Base-by-base conservation (phyloP, 2,329 filamentous ascomycete genomes). In the Pseudocercospora cruenta region DNA sequence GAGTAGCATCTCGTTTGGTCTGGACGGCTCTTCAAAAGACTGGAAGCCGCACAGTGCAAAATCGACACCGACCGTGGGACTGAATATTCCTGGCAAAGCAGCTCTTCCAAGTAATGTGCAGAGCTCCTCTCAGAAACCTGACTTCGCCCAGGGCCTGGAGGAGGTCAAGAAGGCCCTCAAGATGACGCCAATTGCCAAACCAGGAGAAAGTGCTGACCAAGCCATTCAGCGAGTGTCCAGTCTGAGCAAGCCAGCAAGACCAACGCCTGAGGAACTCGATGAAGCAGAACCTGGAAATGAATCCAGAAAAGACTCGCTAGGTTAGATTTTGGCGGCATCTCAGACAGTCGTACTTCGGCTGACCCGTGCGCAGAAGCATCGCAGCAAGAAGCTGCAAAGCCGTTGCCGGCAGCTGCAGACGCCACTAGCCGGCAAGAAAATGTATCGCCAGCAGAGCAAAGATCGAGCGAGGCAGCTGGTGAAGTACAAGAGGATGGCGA, bases 181-280 rank as follows among this genome's bases (percentile, higher is more conserved):
- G 24, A 71, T 71, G 69, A 71, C 68, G 16, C 69, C 68, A 26
- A 65, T 71, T 51, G 68, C 63, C 19, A 67, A 64, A 39, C 19
- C 55, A 45, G 68, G 68, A 7, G 64, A 70, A 57, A 66, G 64
- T 21, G 64, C 64, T 8, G 53, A 61, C n/a, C 54, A 70, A 51
- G 69, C 69, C 14, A 67, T 67, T n/a, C 36, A 61, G 24, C 47
- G 69, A 51, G 66, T 67, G 2, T 70, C 66, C 26, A 60, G 49
- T 16, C 49, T 71, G 24, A 58, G 60, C 16, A 45, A 26, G 43
- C 69, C 69, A 12, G 47, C 58, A 49, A 54, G 68, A 55, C 61
- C 66, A 19, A 54, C 39, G 55, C n/a, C 26, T 51, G 26, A 51
- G 36, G 51, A 59, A 59, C 14, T 12, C 33, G 28, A 33, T 5